Conservation (phyloP, 257 asterid genomes). For the Solanum appendiculatum region DNA sequence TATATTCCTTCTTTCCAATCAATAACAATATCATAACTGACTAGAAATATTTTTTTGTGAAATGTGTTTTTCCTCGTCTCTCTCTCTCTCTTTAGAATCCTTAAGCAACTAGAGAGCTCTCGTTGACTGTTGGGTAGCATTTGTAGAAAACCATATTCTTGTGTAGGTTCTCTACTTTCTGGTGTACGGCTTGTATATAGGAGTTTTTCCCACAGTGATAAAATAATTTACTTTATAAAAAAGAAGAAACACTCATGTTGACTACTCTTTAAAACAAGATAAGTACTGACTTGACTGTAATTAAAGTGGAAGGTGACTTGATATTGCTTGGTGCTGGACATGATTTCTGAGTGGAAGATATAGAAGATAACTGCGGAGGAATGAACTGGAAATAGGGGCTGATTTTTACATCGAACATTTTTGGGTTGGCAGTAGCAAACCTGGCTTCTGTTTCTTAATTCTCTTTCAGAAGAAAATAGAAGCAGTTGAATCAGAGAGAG, state of each 20-base stretch:
- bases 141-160: background rate
- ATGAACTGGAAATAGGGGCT: background rate
- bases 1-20: background rate
- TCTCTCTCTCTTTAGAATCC: background rate
- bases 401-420: background rate
- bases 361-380: background rate
- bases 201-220: background rate
- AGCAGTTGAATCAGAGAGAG: background rate
- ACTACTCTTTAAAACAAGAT: background rate
- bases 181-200: background rate
- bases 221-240: background rate
- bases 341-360: background rate
- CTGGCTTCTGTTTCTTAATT: background rate
- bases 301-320: background rate
- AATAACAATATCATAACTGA: background rate
- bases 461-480: background rate
- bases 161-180: background rate
- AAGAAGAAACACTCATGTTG: background rate
- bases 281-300: background rate
- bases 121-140: background rate
- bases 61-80: background rate
- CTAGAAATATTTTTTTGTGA: background rate
- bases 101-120: background rate
- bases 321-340: background rate
- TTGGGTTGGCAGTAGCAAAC: background rate